These are phyloP conservation scores for Cyberlindnera nakhonratchasimensis DNA, from an alignment of 805 yeast species.

Conservation along the genomic window DNA sequence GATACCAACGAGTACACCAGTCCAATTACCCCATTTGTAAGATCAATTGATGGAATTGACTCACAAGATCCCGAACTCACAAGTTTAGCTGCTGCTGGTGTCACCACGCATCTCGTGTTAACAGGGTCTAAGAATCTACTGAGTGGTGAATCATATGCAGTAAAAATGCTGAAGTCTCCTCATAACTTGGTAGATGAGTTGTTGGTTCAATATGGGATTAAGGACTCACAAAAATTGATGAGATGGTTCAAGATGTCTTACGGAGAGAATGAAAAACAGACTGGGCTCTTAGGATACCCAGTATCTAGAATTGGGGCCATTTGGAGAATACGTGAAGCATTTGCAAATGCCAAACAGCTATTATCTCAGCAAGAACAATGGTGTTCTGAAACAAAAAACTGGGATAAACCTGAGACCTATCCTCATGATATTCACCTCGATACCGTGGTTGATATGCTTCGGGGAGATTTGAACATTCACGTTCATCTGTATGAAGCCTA, in stretches of 20 bases:
- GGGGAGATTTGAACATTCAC: conserved; percentile 8
- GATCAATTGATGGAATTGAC: conserved; percentile 9
- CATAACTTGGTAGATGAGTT: conserved; percentile 9
- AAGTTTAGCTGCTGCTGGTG: conserved; percentile 7
- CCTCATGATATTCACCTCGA: conserved; percentile 5
- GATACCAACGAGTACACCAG: conserved; percentile 11
- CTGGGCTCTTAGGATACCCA: conserved; percentile 9
- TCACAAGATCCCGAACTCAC: conserved; percentile 7
- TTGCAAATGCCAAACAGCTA: conserved; percentile 3
- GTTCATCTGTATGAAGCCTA: conserved; percentile 10
- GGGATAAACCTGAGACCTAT: conserved; percentile 3
- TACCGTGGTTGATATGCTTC: conserved; percentile 6
- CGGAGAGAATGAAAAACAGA: conserved; percentile 12
- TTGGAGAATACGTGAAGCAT: conserved; percentile 10
- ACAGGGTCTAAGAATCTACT: conserved; percentile 10
- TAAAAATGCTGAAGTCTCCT: conserved; percentile 7
- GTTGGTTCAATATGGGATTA: conserved; percentile 8
- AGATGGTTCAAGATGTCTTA: conserved; percentile 13
- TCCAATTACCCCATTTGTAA: conserved; percentile 9
- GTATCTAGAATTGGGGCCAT: conserved; percentile 9
- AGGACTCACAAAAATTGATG: not conserved
- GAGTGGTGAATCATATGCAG: conserved; percentile 9
- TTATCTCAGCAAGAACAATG: conserved; percentile 4
- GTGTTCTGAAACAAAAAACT: conserved; percentile 1
- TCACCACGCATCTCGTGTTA: conserved; percentile 7